A percentile compares a stretch with the other conserved stretches of the same genome.
phyloP scores from a whole-genome alignment of 2,329 filamentous ascomycete genomes.

The Trichoderma harzianum region DNA sequence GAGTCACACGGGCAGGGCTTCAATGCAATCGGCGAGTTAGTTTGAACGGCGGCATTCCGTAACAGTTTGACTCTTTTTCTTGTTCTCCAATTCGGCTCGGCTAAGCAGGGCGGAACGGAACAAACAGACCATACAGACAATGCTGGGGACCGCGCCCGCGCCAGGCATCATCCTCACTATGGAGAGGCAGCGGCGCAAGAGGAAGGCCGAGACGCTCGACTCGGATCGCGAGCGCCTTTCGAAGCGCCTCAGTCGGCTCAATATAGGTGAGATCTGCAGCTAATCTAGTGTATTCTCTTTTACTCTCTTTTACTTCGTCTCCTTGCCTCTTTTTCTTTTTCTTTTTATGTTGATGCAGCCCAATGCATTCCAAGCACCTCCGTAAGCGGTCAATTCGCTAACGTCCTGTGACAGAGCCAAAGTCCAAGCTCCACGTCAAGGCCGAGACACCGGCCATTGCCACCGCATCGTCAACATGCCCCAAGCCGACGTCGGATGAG shows the following conservation, averaged over 20 bases:
- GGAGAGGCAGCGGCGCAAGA: slow-evolving; percentile 42
- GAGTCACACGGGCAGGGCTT: neutral
- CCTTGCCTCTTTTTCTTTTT: neutral
- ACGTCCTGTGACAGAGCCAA: slow-evolving; percentile 49
- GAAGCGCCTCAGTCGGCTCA: slow-evolving; percentile 78
- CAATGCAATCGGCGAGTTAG: neutral
- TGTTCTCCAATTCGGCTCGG: neutral
- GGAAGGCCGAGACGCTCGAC: slow-evolving; percentile 58
- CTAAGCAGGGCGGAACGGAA: neutral
- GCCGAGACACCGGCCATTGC: slow-evolving; percentile 48
- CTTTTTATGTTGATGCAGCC: no score
- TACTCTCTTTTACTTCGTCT: neutral
- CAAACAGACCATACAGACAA: slow-evolving; percentile 1
- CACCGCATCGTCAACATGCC: neutral
- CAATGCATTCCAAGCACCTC: neutral
- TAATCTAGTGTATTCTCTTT: neutral
- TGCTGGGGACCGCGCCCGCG: slow-evolving; percentile 20
- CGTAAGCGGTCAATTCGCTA: slow-evolving; percentile 10
- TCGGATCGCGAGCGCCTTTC: slow-evolving; percentile 77
- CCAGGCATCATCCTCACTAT: slow-evolving; percentile 12
- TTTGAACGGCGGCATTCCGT: neutral
- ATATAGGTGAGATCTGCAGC: slow-evolving; percentile 59
- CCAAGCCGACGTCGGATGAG: slow-evolving; percentile 44
- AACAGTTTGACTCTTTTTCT: neutral
- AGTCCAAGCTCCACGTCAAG: slow-evolving; percentile 63